Percentiles rank a stretch among this genome's conserved stretches.
These are phyloP conservation scores for Aspergillus pseudoglaucus DNA, from an alignment of 2,329 filamentous ascomycete species.

Conservation along the genomic window DNA sequence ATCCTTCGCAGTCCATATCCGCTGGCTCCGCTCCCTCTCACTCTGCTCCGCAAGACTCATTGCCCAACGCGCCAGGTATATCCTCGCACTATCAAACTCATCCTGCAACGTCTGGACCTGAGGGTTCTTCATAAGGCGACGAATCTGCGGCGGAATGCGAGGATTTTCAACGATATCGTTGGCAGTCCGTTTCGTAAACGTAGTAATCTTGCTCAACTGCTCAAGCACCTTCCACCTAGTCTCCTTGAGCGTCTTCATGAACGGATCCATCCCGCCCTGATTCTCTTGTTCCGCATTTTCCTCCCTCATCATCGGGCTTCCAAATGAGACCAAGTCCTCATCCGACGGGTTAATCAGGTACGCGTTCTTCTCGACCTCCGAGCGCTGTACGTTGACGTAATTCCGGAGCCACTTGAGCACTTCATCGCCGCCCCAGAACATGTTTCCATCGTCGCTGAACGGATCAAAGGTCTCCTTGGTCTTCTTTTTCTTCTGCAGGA, in stretches of 20 bases:
- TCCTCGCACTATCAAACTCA: constrained; percentile 90
- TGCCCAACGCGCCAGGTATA: constrained; percentile 94
- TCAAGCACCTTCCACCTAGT: constrained; percentile 95
- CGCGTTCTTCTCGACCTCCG: constrained; percentile 77
- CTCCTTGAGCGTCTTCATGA: constrained; percentile 90
- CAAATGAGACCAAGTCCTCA: constrained; percentile 79
- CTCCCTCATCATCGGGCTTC: constrained; percentile 40
- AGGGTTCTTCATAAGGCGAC: constrained; percentile 76
- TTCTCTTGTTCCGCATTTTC: constrained; percentile 36
- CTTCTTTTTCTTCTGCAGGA: constrained; percentile 83
- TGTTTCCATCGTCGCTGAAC: constrained; percentile 68
- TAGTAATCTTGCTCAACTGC: constrained; percentile 94
- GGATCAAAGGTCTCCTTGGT: constrained; percentile 82
- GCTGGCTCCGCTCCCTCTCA: constrained; percentile 74
- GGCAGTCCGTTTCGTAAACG: constrained; percentile 84
- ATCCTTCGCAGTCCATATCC: constrained; percentile 90
- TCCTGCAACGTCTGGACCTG: constrained; percentile 94
- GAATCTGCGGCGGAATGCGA: constrained; percentile 80
- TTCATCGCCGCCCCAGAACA: constrained; percentile 98
- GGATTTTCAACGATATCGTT: constrained; percentile 89
- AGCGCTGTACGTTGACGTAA: constrained; percentile 77
- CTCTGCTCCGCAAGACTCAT: constrained; percentile 99
- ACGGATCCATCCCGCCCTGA: constrained; percentile 80
- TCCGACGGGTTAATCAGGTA: constrained; percentile 83
- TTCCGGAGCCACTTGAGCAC: constrained; percentile 82